Base-by-base conservation (phyloP, 1,139 yeast species). In the Sugiyamaella pinicola region DNA sequence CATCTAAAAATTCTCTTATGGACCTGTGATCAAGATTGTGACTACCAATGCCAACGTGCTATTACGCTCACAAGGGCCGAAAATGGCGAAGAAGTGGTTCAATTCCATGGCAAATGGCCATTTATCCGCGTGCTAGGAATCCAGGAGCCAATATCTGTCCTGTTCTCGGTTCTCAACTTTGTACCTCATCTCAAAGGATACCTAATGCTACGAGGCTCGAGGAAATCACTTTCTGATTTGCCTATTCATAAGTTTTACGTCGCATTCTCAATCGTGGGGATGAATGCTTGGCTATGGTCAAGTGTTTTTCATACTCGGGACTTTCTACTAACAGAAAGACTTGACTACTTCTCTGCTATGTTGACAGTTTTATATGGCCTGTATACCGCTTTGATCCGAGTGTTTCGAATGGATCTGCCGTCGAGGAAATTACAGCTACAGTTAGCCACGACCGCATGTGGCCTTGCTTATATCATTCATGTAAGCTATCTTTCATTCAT, bases 71-170 rank as follows among this genome's bases (percentile, higher is more conserved):
- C 77, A 45, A 74, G 96, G 19, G 72, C 74, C 17, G 60, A 57
- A 0, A 61, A 71, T 2, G 74, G 75, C 7, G 77, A 79, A 51
- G 83, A 81, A 52, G 73, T 88, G 1, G 78, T 78, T 46, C 99
- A 93, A 66, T 93, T 89, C 70, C 98, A 93, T 68, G 99, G 99
- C 0, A 93, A 93, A 70, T 93, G 99, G 99, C 98, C 98, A 1
- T 93, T 93, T 64, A 61, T 74, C 40, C 76, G 99, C 52, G 65
- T 86, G 1, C 70, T 76, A 17, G 96, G 96, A 0, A 74, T 87
- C 28, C 99, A 93, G 67, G 99, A 93, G 66, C 73, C 90, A 0
- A 85, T 84, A 13, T 85, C 96, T n/a, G 82, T 86, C 1, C 28
- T 89, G 1, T 93, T 93, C 69, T 87, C 96, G 10, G 59, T 91